Conservation (phyloP, 768 basidiomycete species). For the Tulasnella sp. region DNA sequence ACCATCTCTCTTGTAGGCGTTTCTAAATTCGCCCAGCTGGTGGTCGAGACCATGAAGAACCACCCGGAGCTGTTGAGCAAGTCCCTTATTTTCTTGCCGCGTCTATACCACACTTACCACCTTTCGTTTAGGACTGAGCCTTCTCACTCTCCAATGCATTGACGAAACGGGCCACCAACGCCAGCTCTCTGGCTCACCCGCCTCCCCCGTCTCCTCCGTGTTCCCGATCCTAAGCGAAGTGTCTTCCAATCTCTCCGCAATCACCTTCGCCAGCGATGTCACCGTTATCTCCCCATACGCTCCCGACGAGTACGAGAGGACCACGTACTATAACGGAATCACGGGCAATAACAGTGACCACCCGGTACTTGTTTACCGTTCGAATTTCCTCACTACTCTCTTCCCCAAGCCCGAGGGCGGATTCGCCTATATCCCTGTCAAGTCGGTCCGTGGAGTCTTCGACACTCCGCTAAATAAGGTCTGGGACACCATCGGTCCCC, state of each 20-base stretch:
- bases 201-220: conserved; percentile 6
- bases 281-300: neutral
- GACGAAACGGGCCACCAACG: neutral
- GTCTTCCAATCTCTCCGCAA: too few relatives aligned
- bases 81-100: conserved; percentile 23
- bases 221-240: conserved; percentile 18
- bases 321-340: neutral
- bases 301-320: neutral
- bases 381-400: neutral
- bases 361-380: neutral
- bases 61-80: conserved; percentile 18
- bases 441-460: conserved; percentile 15
- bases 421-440: conserved; percentile 4
- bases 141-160: conserved; percentile 23
- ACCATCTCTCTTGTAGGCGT: too few relatives aligned
- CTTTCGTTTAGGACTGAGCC: too few relatives aligned
- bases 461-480: conserved; percentile 12
- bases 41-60: conserved; percentile 21
- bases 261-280: too few relatives aligned
- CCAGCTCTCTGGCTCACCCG: neutral
- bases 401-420: neutral
- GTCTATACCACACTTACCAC: too few relatives aligned
- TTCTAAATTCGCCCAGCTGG: conserved; percentile 17
- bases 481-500: conserved; percentile 16
- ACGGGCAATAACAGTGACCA: conserved; percentile 2